Evolutionary conservation across 495 filamentous ascomycete genomes (phyloP), one percentile per base, ranked within the genome.

Genomic region (Geopyxis carbonaria): DNA sequence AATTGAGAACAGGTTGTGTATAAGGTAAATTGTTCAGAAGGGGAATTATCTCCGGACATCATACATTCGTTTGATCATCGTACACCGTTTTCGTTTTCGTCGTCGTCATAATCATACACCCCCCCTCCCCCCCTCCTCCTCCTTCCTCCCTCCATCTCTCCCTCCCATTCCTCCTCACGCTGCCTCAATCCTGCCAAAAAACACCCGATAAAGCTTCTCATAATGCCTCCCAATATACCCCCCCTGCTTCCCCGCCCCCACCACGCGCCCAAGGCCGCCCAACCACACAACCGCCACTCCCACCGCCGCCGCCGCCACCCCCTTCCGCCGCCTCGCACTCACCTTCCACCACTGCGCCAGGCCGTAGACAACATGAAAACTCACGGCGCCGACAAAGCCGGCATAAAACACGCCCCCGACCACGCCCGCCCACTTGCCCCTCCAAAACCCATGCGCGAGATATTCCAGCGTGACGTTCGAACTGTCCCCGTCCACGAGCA

Each of bases 201-300:
- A 55, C 8, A 55, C 38, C 9, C 42, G 62, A 57, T 76, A 78
- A 45, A 78, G 60, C 33, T 70, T 61, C 59, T 93, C 80, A 63
- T 83, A 93, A 14, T 77, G 60, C 48, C 69, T 78, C 18, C 72
- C 82, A 18, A 92, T 63, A 78, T 83, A 94, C 1, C 82, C 82
- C 14, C 64, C 58, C 7, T 70, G 73, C 42, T 57, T 57, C 0
- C 85, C 84, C 47, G 72, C 65, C 11, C 74, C 80, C 19, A 93
- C 70, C 32, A 93, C 63, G 0, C 79, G 80, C 34, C 91, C 58
- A 5, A 80, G 73, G 23, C 86, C 86, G 1, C 74, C 79, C 39
- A 85, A 67, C 86, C 86, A 94, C 21, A 81, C 30, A 0, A 57
- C 69, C 15, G 72, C 62, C 11, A 76, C 62, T 2, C 63, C 57